Percentiles rank a stretch among this genome's conserved stretches.
phyloP scores from a whole-genome alignment of 495 filamentous ascomycete genomes.

The Aspergillus biplanus region DNA sequence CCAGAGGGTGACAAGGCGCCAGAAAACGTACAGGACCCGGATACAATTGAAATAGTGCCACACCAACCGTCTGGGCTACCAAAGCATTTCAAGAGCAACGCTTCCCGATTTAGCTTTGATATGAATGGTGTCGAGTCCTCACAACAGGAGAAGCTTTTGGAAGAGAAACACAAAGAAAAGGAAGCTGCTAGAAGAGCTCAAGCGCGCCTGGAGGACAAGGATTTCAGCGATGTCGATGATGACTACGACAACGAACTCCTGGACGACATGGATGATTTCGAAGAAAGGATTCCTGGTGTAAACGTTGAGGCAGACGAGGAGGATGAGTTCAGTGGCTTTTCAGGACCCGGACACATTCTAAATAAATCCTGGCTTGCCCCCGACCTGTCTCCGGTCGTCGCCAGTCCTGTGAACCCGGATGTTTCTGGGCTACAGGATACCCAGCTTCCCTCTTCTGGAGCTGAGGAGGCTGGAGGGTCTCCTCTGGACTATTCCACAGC shows the following conservation, averaged over 20 bases:
- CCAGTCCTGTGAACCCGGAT: slow-evolving; percentile 38
- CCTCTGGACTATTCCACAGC: neutral
- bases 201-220: slow-evolving; percentile 43
- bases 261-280: slow-evolving; percentile 72
- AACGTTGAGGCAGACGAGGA: slow-evolving; percentile 68
- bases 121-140: slow-evolving; percentile 77
- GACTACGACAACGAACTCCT: slow-evolving; percentile 69
- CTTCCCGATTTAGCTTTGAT: slow-evolving; percentile 91
- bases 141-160: slow-evolving; percentile 77
- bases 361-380: slow-evolving; percentile 45
- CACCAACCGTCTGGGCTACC: slow-evolving; percentile 53
- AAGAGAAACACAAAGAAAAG: slow-evolving; percentile 81
- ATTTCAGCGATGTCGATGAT: slow-evolving; percentile 56
- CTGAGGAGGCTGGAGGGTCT: neutral
- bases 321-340: slow-evolving; percentile 45
- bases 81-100: slow-evolving; percentile 81
- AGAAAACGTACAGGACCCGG: slow-evolving; percentile 32
- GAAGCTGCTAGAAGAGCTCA: slow-evolving; percentile 52
- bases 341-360: slow-evolving; percentile 34
- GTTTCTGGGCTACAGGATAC: slow-evolving; percentile 19
- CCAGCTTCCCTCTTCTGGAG: neutral
- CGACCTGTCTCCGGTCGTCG: slow-evolving; percentile 41
- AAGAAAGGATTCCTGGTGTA: slow-evolving; percentile 77
- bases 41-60: slow-evolving; percentile 44
- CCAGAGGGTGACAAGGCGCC: slow-evolving; percentile 16